Evolutionary conservation across 2,329 filamentous ascomycete species (phyloP), one percentile per base, ranked within the genome.

Genomic region (Exophiala viscosa): DNA sequence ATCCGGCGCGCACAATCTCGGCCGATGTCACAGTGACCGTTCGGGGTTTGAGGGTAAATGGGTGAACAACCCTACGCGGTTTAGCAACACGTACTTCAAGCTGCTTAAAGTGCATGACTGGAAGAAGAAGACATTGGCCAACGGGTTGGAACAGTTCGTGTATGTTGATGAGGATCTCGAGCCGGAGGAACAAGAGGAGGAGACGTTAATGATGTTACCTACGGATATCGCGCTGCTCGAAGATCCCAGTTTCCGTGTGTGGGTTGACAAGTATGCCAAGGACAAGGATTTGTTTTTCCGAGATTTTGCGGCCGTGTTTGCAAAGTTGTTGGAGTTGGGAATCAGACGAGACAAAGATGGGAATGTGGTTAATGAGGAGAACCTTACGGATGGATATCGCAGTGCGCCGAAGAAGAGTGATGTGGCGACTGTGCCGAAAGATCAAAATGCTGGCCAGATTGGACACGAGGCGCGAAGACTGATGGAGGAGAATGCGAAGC

Each of bases 151-250:
- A 49, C 81, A 85, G 68, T 86, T 82, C 64, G 76, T 78, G 40
- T 81, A 81, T 60, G 75, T 76, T 43, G 81, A 84, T 56, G 50
- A 60, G 7, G 60, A 59, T 15, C 69, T 69, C 48, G 71, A 72
- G 60, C 65, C 64, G 35, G 48, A 50, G 14, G 41, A 28, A 2
- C 38, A 43, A 11, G 40, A 46, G 17, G 40, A 28, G 4, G 47
- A 67, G 5, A 76, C 76, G 50, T 69, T 85, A 38, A 85, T 85
- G 83, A 85, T 85, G 83, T 64, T 85, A 64, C 82, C 82, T 0
- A 84, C 82, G 2, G 82, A 85, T 64, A 77, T 85, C 62, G 77
- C 81, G 3, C 70, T 85, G 35, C 67, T 78, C 3, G 70, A 73
- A 1, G 82, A 86, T 58, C 65, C 71, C 2, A 64, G 59, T 5